Evolutionary conservation across 129 eudicot genomes (phyloP).

Genomic region (Helichrysum umbraculigerum): DNA sequence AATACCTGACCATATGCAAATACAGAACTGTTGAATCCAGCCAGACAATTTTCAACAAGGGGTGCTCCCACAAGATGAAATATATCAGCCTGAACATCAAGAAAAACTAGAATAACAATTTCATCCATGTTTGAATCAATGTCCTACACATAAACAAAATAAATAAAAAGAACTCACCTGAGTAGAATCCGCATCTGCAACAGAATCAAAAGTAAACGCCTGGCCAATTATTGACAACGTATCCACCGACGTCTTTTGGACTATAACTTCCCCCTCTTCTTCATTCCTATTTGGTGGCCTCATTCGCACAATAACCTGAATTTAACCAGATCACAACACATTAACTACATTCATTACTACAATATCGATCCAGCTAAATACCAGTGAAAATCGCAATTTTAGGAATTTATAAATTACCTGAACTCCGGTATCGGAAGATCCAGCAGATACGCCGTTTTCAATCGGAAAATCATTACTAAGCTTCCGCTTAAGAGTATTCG

Average conservation of each 20-base stretch:
- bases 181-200: conserved; percentile 62
- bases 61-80: conserved; percentile 95
- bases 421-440: conserved; percentile 74
- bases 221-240: conserved; percentile 71
- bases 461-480: conserved; percentile 43
- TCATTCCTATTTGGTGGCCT: conserved; percentile 73
- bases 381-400: background rate
- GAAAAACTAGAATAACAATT: background rate
- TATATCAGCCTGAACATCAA: conserved; percentile 60
- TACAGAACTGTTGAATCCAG: conserved; percentile 97
- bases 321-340: conserved; percentile 4
- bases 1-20: conserved; percentile 97
- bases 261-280: conserved; percentile 67
- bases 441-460: conserved; percentile 35
- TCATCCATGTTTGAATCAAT: conserved; percentile 12
- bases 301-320: conserved; percentile 84
- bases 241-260: conserved; percentile 58
- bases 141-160: background rate
- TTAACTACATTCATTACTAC: background rate
- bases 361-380: background rate
- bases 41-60: conserved; percentile 85
- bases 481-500: conserved; percentile 55
- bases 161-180: conserved; percentile 49
- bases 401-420: conserved; percentile 40
- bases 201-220: conserved; percentile 75